Evolutionary conservation across 202 grass and related monocot genomes (phyloP).

Genomic region (Thinopyrum obtusiflorum): DNA sequence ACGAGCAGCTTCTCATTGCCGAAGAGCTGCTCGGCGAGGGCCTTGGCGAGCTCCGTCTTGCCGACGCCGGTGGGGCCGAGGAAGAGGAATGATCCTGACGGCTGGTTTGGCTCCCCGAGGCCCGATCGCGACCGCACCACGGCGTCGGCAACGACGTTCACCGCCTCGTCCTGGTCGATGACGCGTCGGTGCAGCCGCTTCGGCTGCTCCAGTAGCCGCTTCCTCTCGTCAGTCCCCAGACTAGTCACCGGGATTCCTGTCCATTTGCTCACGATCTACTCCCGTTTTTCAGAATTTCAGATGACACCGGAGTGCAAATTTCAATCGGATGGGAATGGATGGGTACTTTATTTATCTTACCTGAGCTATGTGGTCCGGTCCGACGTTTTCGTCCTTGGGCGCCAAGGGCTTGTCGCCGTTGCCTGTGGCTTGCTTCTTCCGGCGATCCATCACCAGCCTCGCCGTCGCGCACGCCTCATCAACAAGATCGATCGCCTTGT

Average conservation of each 20-base stretch:
- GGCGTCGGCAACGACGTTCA: not conserved
- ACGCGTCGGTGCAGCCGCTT: not conserved
- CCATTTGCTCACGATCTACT: constrained; percentile 5
- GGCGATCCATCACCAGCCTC: not conserved
- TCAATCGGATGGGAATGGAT: not conserved
- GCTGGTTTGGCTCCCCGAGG: not conserved
- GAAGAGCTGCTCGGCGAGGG: constrained; percentile 16
- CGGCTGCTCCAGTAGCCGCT: not conserved
- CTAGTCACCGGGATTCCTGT: not conserved
- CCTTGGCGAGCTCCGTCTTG: constrained; percentile 16
- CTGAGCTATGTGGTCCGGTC: not conserved
- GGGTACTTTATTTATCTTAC: not conserved
- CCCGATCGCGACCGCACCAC: not conserved
- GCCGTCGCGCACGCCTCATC: constrained; percentile 7
- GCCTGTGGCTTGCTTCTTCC: not conserved
- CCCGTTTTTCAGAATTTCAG: not conserved
- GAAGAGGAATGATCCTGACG: not conserved
- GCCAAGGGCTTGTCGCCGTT: not conserved
- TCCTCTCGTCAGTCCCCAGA: not conserved
- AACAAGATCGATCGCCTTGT: constrained; percentile 8
- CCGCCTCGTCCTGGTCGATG: not conserved
- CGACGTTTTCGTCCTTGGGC: not conserved
- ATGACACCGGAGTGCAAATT: not conserved
- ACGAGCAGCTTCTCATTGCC: not conserved
- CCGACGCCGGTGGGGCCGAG: constrained; percentile 10